A percentile compares a stretch with the other conserved stretches of the same genome.
Conservation (phyloP, 305 asterid genomes). For the Andrographis paniculata region DNA sequence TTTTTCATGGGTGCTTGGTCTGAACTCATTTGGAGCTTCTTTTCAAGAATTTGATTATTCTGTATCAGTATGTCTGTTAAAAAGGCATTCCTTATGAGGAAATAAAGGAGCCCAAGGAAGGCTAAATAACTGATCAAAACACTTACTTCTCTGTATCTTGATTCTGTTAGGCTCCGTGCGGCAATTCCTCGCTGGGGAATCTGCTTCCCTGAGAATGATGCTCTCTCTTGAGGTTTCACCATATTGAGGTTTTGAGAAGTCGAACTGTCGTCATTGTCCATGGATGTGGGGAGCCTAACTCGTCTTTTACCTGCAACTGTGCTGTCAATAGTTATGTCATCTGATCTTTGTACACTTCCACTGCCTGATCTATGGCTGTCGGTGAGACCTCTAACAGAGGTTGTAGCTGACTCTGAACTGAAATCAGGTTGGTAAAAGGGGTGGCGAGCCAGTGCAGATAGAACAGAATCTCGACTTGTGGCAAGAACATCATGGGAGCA, state of each 20-base stretch:
- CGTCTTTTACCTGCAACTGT: constrained; percentile 70
- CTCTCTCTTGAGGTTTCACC: constrained; percentile 42
- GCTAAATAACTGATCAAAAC: background rate
- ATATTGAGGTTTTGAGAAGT: constrained; percentile 50
- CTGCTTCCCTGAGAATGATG: constrained; percentile 69
- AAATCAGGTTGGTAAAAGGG: constrained; percentile 71
- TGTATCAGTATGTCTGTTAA: constrained; percentile 25
- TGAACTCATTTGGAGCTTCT: constrained; percentile 84
- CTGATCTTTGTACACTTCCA: constrained; percentile 70
- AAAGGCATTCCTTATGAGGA: background rate
- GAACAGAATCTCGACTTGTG: constrained; percentile 61
- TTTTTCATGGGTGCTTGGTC: constrained; percentile 92
- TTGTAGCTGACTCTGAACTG: constrained; percentile 96
- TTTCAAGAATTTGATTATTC: constrained; percentile 74
- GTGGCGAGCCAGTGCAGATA: constrained; percentile 67
- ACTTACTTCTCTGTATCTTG: background rate
- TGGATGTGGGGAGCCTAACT: constrained; percentile 36
- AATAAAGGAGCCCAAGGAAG: background rate
- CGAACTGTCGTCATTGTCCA: constrained; percentile 73
- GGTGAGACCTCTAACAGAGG: constrained; percentile 67
- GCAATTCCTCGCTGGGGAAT: constrained; percentile 41
- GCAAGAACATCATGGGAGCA: constrained; percentile 85
- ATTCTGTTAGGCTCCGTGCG: background rate
- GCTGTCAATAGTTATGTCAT: constrained; percentile 86
- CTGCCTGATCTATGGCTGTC: constrained; percentile 72